Conservation (phyloP, 257 asterid genomes). For the Fraxinus americana region DNA sequence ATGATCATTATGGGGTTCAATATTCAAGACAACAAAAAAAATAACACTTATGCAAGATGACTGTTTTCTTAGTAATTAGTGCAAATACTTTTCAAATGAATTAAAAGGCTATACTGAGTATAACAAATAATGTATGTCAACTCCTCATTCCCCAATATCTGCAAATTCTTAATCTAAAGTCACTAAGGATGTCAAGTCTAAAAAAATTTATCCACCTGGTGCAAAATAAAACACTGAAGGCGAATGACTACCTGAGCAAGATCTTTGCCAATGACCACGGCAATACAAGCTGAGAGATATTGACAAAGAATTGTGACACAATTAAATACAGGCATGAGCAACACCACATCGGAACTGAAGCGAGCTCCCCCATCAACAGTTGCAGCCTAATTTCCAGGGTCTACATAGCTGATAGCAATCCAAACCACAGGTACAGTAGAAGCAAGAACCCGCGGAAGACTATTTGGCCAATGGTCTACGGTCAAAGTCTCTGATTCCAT, state of each 20-base stretch:
- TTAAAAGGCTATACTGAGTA: not conserved
- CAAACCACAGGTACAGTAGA: slow-evolving; percentile 81
- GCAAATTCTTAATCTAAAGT: slow-evolving; percentile 4
- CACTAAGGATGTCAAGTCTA: not conserved
- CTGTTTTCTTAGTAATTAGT: not conserved
- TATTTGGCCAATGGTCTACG: slow-evolving; percentile 38
- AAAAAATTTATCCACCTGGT: slow-evolving; percentile 5
- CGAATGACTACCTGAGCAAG: slow-evolving; percentile 77
- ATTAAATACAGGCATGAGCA: slow-evolving; percentile 58
- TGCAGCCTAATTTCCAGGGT: slow-evolving; percentile 98
- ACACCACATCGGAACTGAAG: slow-evolving; percentile 68
- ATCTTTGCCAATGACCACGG: slow-evolving; percentile 80
- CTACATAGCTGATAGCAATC: slow-evolving; percentile 82
- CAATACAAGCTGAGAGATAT: slow-evolving; percentile 79
- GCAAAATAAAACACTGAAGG: slow-evolving; percentile 13
- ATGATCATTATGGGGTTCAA: not conserved
- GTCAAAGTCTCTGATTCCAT: slow-evolving; percentile 61
- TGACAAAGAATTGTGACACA: slow-evolving; percentile 80
- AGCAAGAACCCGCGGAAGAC: slow-evolving; percentile 59
- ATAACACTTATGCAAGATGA: not conserved
- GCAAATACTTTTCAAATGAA: slow-evolving; percentile 19
- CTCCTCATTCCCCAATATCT: not conserved
- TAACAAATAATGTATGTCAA: slow-evolving; percentile 1
- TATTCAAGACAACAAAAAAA: not conserved
- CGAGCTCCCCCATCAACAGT: slow-evolving; percentile 91